Conservation (phyloP, 164 flowering plant genomes). For the Chimonanthus salicifolius region DNA sequence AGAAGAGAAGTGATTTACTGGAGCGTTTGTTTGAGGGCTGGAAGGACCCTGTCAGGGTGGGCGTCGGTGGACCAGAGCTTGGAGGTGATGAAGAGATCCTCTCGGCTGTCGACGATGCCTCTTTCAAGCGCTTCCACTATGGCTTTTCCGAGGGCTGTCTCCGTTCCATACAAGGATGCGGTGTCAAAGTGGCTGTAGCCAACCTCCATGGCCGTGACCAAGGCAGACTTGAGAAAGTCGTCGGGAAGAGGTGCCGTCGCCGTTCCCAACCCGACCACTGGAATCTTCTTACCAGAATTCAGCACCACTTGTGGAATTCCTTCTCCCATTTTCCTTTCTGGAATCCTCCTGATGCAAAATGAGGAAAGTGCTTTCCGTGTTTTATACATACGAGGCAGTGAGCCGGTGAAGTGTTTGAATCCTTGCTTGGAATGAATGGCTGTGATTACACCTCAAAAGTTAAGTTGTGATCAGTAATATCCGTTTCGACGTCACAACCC, state of each 20-base stretch:
- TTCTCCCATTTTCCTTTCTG: neutral
- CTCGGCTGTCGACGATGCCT: constrained; percentile 28
- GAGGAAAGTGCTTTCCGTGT: no score
- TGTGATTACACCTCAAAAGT: no score
- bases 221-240: neutral
- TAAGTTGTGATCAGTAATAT: no score
- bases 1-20: constrained; percentile 11
- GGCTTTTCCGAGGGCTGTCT: constrained; percentile 30
- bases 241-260: neutral
- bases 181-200: constrained; percentile 40
- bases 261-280: constrained; percentile 19
- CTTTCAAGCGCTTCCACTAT: constrained; percentile 24
- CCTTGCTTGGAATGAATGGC: no score
- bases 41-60: constrained; percentile 27
- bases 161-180: constrained; percentile 22
- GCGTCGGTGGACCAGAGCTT: constrained; percentile 32
- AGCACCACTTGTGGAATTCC: neutral
- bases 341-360: no score
- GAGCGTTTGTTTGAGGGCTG: constrained; percentile 28
- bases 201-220: constrained; percentile 23
- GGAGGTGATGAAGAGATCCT: constrained; percentile 36
- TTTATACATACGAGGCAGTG: no score
- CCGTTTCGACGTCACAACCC: no score
- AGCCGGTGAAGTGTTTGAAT: no score
- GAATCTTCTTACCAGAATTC: constrained; percentile 19